Evolutionary conservation across 768 basidiomycete species (phyloP).

Genomic region (Coprinellus aureogranulatus): DNA sequence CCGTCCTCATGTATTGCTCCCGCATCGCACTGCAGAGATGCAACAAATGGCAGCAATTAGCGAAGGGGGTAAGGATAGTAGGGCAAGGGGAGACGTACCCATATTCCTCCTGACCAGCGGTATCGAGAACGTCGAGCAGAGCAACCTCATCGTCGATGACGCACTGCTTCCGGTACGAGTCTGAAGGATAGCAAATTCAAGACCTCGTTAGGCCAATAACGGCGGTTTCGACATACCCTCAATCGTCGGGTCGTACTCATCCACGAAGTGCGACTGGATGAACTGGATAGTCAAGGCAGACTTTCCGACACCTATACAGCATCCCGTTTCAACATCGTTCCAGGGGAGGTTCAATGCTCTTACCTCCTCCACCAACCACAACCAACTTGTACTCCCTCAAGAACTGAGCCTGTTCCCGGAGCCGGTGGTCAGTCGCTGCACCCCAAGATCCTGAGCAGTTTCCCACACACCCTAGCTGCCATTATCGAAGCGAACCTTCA

Average conservation of each 20-base stretch:
- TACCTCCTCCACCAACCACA: slow-evolving; percentile 96
- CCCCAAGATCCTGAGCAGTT: not conserved
- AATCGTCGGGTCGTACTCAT: slow-evolving; percentile 94
- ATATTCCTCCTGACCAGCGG: slow-evolving; percentile 98
- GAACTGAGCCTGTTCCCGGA: slow-evolving; percentile 67
- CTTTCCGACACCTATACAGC: slow-evolving; percentile 50
- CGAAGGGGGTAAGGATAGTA: slow-evolving; percentile 7
- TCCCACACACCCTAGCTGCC: slow-evolving; percentile 36
- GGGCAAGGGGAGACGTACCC: slow-evolving; percentile 51
- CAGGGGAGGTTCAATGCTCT: not conserved
- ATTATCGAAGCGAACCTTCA: slow-evolving; percentile 23
- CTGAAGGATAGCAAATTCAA: slow-evolving; percentile 26
- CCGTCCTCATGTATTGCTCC: slow-evolving; percentile 98
- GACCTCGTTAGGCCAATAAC: not conserved
- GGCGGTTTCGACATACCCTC: slow-evolving; percentile 54
- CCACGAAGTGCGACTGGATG: slow-evolving; percentile 92
- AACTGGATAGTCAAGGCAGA: slow-evolving; percentile 97
- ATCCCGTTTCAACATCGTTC: not conserved
- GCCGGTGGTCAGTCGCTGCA: slow-evolving; percentile 10
- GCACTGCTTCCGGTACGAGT: slow-evolving; percentile 96
- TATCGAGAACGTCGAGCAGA: slow-evolving; percentile 93
- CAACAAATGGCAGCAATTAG: not conserved
- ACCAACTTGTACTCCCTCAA: slow-evolving; percentile 98
- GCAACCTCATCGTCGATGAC: slow-evolving; percentile 99
- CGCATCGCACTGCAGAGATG: slow-evolving; percentile 78